These are phyloP conservation scores for Wickerhamiella australiensis DNA, from an alignment of 805 yeast genomes.

Conservation along the genomic window DNA sequence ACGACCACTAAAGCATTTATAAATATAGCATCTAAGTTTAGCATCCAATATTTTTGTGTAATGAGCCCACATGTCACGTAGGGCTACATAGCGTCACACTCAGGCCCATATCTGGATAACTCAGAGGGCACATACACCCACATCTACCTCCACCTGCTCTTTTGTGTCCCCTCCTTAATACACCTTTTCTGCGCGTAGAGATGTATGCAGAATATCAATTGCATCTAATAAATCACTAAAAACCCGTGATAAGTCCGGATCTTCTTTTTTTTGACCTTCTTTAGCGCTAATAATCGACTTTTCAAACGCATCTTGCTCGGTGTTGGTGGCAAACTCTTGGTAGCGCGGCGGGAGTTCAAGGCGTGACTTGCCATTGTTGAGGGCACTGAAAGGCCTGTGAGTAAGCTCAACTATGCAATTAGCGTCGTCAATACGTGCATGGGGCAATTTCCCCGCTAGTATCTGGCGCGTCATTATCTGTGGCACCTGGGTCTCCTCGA, in stretches of 20 bases:
- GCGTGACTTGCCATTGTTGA: not conserved
- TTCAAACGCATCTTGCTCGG: constrained; percentile 9
- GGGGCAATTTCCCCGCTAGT: constrained; percentile 23
- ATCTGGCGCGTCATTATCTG: constrained; percentile 22
- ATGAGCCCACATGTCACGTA: too few relatives aligned
- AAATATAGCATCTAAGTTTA: too few relatives aligned
- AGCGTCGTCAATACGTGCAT: constrained; percentile 25
- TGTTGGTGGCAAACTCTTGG: constrained; percentile 5
- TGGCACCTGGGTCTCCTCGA: constrained; percentile 18
- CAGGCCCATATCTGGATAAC: too few relatives aligned
- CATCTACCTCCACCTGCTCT: too few relatives aligned
- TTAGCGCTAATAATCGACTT: constrained; percentile 2
- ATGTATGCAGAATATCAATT: not conserved
- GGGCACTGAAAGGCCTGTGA: constrained; percentile 27
- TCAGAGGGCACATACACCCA: too few relatives aligned
- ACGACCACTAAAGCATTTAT: too few relatives aligned
- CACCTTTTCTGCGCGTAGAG: not conserved
- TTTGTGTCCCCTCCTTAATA: not conserved
- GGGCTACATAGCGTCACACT: too few relatives aligned
- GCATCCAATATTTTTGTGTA: too few relatives aligned
- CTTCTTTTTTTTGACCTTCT: constrained; percentile 5
- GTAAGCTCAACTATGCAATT: not conserved
- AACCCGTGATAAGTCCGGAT: constrained; percentile 2
- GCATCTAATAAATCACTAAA: constrained; percentile 5
- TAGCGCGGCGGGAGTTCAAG: constrained; percentile 7